Percentiles rank a stretch among this genome's conserved stretches.
Evolutionary conservation across 805 yeast species (phyloP).

Genomic region (Lipomyces spencermartinsiae): DNA sequence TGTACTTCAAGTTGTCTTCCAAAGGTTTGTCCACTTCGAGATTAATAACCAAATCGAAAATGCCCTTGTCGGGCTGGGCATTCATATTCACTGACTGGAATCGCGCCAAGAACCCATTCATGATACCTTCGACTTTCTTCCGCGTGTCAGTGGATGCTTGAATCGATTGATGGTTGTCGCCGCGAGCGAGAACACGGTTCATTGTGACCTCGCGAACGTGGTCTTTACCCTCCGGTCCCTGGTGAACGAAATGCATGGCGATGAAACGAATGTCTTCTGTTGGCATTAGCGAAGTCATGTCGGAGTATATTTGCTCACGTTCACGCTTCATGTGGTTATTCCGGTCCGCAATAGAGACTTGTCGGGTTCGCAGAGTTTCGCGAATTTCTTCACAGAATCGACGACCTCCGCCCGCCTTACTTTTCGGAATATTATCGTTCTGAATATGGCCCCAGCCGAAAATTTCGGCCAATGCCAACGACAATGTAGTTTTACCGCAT

Average conservation of each 20-base stretch:
- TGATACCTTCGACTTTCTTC: conserved; percentile 61
- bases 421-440: conserved; percentile 71
- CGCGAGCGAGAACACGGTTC: conserved; percentile 68
- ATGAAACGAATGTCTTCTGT: conserved; percentile 61
- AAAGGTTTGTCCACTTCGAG: conserved; percentile 60
- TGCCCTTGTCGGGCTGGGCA: conserved; percentile 60
- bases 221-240: conserved; percentile 23
- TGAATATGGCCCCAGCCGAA: conserved; percentile 79
- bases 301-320: conserved; percentile 67
- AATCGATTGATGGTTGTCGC: conserved; percentile 88
- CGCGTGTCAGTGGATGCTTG: conserved; percentile 57
- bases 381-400: conserved; percentile 39
- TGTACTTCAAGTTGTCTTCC: conserved; percentile 54
- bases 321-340: conserved; percentile 80
- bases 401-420: conserved; percentile 30
- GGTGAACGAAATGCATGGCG: conserved; percentile 69
- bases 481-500: conserved; percentile 91
- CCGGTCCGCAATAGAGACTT: conserved; percentile 75
- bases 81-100: conserved; percentile 63
- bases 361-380: conserved; percentile 49
- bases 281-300: conserved; percentile 48
- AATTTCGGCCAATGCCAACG: conserved; percentile 61
- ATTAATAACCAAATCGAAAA: conserved; percentile 70
- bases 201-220: conserved; percentile 54
- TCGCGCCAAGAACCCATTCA: conserved; percentile 74